Conservation (phyloP, 306 rosid species). For the Phaseolus lunatus region DNA sequence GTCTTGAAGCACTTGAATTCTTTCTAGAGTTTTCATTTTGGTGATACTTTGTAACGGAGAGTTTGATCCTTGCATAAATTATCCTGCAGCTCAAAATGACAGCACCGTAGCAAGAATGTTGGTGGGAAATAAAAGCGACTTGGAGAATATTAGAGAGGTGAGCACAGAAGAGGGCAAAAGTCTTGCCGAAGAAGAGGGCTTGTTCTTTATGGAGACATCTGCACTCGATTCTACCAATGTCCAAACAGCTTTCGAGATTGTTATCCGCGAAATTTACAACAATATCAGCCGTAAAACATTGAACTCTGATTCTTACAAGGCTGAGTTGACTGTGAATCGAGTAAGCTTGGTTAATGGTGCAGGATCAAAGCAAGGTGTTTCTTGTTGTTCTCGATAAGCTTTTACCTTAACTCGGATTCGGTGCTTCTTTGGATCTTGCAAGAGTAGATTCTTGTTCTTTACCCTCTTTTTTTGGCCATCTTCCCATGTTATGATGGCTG, state of each 20-base stretch:
- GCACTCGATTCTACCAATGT: conserved; percentile 91
- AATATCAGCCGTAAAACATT: conserved; percentile 81
- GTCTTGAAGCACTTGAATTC: not conserved
- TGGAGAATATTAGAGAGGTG: conserved; percentile 89
- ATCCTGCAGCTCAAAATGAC: conserved; percentile 82
- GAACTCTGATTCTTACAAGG: conserved; percentile 82
- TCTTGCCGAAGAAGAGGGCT: conserved; percentile 83
- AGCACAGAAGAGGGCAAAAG: conserved; percentile 76
- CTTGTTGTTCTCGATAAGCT: conserved; percentile 76
- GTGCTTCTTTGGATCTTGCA: conserved; percentile 40
- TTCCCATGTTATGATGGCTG: conserved; percentile 22
- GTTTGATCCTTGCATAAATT: conserved; percentile 36
- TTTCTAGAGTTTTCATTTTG: not conserved
- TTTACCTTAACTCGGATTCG: conserved; percentile 37
- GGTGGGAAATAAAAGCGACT: conserved; percentile 93
- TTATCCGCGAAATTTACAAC: conserved; percentile 80
- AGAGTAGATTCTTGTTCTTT: conserved; percentile 38
- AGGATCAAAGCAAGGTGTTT: conserved; percentile 62
- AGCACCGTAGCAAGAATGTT: conserved; percentile 76
- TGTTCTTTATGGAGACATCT: conserved; percentile 96
- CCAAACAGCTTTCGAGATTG: conserved; percentile 79
- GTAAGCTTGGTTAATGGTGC: conserved; percentile 69
- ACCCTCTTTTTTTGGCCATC: not conserved
- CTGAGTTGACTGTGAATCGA: conserved; percentile 83
- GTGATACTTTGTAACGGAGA: not conserved